phyloP scores from a whole-genome alignment of 441 rosid genomes.

The Euphorbia corollata region DNA sequence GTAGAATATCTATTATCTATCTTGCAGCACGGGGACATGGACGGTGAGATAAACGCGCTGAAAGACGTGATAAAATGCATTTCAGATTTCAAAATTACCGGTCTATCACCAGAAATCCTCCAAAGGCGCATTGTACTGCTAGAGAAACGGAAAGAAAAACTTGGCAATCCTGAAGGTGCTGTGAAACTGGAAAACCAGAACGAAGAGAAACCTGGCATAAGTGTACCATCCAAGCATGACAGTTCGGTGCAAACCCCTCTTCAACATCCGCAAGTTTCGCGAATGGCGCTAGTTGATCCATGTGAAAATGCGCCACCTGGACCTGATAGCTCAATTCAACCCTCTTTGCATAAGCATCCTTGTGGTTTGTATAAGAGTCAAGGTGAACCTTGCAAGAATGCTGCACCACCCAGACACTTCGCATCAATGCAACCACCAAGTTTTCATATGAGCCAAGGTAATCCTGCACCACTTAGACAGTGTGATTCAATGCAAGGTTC shows the following conservation, averaged over 20 bases:
- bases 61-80: conserved; percentile 22
- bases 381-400: background rate
- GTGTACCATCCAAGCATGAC: background rate
- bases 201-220: background rate
- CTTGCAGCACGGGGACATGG: conserved; percentile 18
- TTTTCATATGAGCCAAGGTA: background rate
- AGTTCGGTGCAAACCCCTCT: background rate
- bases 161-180: background rate
- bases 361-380: background rate
- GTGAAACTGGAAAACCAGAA: background rate
- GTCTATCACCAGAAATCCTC: conserved; percentile 8
- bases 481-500: background rate
- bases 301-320: background rate
- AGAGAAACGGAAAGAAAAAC: conserved; percentile 9
- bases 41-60: conserved; percentile 18
- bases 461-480: background rate
- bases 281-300: background rate
- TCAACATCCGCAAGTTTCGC: background rate
- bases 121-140: conserved; percentile 16
- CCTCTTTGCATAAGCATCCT: background rate
- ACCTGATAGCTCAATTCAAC: background rate
- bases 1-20: background rate
- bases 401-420: background rate
- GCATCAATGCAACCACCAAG: background rate
- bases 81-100: conserved; percentile 24